Evolutionary conservation across 495 filamentous ascomycete species (phyloP).

Genomic region (Penicillium roqueforti): DNA sequence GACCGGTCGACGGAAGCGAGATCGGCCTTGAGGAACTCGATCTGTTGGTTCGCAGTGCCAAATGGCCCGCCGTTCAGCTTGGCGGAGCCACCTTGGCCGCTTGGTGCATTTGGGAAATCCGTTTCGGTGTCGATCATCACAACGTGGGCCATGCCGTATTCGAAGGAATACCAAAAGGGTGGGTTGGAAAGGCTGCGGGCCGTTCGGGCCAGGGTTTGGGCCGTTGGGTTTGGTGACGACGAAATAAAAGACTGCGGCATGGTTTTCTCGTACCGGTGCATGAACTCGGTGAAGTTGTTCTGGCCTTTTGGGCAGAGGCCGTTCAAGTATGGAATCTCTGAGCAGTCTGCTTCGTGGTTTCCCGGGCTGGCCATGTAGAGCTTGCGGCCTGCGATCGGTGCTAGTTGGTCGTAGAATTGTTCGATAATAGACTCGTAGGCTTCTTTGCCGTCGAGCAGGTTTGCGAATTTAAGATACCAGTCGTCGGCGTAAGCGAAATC

Average conservation of each 20-base stretch:
- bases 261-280: slow-evolving; percentile 49
- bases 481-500: slow-evolving; percentile 54
- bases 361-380: slow-evolving; percentile 54
- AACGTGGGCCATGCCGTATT: slow-evolving; percentile 57
- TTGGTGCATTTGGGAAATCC: slow-evolving; percentile 44
- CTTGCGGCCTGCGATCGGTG: slow-evolving; percentile 39
- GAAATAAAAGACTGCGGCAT: slow-evolving; percentile 50
- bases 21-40: slow-evolving; percentile 44
- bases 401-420: slow-evolving; percentile 51
- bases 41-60: slow-evolving; percentile 34
- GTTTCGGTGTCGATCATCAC: slow-evolving; percentile 57
- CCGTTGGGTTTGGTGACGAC: slow-evolving; percentile 42
- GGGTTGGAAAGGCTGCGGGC: slow-evolving; percentile 50
- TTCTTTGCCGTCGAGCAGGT: slow-evolving; percentile 34
- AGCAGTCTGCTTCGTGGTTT: slow-evolving; percentile 54
- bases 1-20: slow-evolving; percentile 47
- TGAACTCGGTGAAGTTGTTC: slow-evolving; percentile 58
- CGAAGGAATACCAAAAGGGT: slow-evolving; percentile 63
- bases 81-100: slow-evolving; percentile 43
- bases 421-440: slow-evolving; percentile 53
- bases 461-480: slow-evolving; percentile 43
- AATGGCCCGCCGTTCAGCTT: slow-evolving; percentile 50
- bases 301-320: slow-evolving; percentile 52
- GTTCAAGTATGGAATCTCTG: slow-evolving; percentile 37
- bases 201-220: slow-evolving; percentile 42